Evolutionary conservation across 495 filamentous ascomycete genomes (phyloP), one percentile per base, ranked within the genome.

Genomic region (Bombardia bombarda): DNA sequence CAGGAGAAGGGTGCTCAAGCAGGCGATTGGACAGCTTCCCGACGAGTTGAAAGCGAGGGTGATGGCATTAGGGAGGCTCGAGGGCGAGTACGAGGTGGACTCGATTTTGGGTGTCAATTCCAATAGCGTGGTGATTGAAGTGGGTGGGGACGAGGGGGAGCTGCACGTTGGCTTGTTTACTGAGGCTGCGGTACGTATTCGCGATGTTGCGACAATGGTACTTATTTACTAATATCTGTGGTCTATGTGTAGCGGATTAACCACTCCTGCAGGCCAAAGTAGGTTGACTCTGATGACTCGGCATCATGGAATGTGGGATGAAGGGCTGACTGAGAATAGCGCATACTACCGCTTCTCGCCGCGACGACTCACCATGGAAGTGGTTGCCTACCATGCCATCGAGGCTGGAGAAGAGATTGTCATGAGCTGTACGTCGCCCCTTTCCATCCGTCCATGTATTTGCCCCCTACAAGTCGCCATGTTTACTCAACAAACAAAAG

Each of bases 191-290:
- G 66, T 67, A 45, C 40, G 63, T 51, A 16, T 6, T 9, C n/a
- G 3, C 14, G 6, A 17, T 19, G 12, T 13, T 34, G 3, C 32
- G 14, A 16, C 17, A 14, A 34, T 14, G 9, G 17, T 9, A 4
- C 32, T 34, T 7, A 30, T n/a, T n/a, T n/a, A n/a, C n/a, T n/a
- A 26, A 3, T 6, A 9, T 22, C 25, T 40, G 49, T 46, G 31
- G 32, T 7, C 7, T 12, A 1, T 8, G 5, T 6, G 2, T 12
- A 68, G 67, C 57, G 68, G 34, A 55, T 69, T 17, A 71, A 69
- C 40, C 66, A 71, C 32, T 59, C 60, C 1, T 68, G 65, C 30
- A 48, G 49, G 6, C 66, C 68, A 39, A 71, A 67, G 65, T 70
- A 47, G 60, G 67, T 48, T 16, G 25, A 14, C 22, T 2, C 35